These are phyloP conservation scores for Ailanthus altissimus DNA, from an alignment of 345 rosid species.

Conservation along the genomic window DNA sequence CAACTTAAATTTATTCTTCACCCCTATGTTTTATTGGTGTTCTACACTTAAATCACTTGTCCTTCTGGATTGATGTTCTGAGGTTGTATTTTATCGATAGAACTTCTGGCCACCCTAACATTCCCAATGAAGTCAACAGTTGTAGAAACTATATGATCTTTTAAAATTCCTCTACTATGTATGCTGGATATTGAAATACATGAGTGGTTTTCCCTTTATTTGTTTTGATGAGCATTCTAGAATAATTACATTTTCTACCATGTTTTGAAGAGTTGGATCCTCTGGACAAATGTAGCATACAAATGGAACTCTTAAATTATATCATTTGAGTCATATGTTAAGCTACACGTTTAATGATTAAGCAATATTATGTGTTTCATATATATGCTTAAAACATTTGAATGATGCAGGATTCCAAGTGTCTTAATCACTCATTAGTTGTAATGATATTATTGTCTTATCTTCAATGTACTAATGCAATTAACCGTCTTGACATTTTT, in stretches of 20 bases:
- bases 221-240: background rate
- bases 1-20: background rate
- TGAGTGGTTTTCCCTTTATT: too few relatives aligned
- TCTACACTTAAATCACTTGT: background rate
- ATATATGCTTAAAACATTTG: background rate
- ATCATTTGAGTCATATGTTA: background rate
- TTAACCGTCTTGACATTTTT: slow-evolving; percentile 9
- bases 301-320: background rate
- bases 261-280: background rate
- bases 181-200: background rate
- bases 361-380: background rate
- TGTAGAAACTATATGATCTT: too few relatives aligned
- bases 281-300: too few relatives aligned
- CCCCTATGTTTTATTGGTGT: background rate
- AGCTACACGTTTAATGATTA: background rate
- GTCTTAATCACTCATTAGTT: background rate
- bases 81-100: background rate
- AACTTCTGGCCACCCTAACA: background rate
- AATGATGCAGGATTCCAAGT: background rate
- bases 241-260: background rate
- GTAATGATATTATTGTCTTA: background rate
- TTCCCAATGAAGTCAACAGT: background rate
- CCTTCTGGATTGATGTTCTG: background rate
- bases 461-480: background rate
- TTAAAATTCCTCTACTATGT: background rate